Evolutionary conservation across 2,329 filamentous ascomycete genomes (phyloP), one percentile per base, ranked within the genome.

Genomic region (Microsporum ferrugineum): DNA sequence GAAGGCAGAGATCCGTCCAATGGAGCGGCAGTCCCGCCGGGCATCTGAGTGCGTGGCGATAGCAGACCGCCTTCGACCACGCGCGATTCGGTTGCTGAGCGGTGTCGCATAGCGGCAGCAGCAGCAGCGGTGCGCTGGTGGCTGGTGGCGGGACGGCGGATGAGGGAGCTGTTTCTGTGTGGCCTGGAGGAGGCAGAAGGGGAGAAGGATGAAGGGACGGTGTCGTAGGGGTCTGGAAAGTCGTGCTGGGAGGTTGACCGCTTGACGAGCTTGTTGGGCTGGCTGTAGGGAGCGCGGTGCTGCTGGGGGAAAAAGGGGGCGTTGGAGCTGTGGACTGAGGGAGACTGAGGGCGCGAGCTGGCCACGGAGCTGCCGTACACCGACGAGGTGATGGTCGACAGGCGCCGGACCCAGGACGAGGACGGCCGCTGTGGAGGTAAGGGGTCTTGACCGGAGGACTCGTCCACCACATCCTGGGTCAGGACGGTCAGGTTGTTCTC

Each of bases 181-280:
- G 76, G 67, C 29, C 67, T 69, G 6, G 71, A 69, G 14, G 63
- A 61, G 51, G 51, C 17, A 23, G 17, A 23, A 23, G 17, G 17
- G 17, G 17, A 23, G 17, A 23, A 23, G 17, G 17, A 23, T 23
- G 17, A n/a, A 10, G 55, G 31, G 34, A 65, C 67, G 14, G 65
- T 56, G 56, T 68, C 66, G 10, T 74, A 69, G 10, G 76, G 70
- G 62, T 76, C 71, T 60, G 71, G 72, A 57, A 79, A 70, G 49
- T 75, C 74, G 65, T 77, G 78, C 57, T 82, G 74, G 8, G 83
- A 85, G 23, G 79, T 77, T 3, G 81, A 78, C 47, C 84, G 79
- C 72, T 86, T 87, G 59, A 86, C 80, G 6, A 86, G 76, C 71
- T 84, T 85, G 72, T 86, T 86, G 29, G 80, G 80, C 65, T 71